phyloP scores from a whole-genome alignment of 305 asterid genomes.

The Solanum hybrid region DNA sequence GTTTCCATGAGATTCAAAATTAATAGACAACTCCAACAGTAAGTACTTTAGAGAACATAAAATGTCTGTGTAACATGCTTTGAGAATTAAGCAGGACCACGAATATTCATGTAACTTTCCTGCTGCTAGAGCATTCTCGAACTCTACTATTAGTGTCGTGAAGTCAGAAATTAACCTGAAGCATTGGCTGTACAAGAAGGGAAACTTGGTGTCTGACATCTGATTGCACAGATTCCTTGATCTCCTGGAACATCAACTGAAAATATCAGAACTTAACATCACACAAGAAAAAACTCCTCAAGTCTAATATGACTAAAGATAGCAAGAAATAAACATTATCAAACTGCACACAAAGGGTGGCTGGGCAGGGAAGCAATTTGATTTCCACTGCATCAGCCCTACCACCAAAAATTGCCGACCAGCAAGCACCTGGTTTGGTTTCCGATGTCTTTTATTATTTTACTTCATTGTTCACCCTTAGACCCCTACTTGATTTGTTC shows the following conservation, averaged over 20 bases:
- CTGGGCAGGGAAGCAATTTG: background rate
- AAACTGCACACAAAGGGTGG: background rate
- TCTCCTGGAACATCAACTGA: constrained; percentile 53
- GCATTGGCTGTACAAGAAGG: constrained; percentile 97
- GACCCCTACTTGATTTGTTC: background rate
- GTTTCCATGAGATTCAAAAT: background rate
- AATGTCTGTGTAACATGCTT: background rate
- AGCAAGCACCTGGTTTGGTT: background rate
- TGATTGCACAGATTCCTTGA: constrained; percentile 89
- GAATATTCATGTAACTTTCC: background rate
- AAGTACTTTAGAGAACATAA: background rate
- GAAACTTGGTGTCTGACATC: constrained; percentile 94
- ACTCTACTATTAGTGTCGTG: background rate
- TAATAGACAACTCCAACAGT: background rate
- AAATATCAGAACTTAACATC: background rate
- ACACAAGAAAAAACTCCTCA: background rate
- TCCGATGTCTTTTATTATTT: background rate
- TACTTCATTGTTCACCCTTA: background rate
- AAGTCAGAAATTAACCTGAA: constrained; percentile 49
- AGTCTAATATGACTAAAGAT: background rate
- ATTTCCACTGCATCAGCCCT: background rate
- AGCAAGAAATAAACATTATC: background rate
- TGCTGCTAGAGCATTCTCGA: background rate
- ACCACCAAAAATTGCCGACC: background rate
- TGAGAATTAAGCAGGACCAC: background rate